Conservation (phyloP, 2,329 filamentous ascomycete genomes). For the Fusarium nurragi region DNA sequence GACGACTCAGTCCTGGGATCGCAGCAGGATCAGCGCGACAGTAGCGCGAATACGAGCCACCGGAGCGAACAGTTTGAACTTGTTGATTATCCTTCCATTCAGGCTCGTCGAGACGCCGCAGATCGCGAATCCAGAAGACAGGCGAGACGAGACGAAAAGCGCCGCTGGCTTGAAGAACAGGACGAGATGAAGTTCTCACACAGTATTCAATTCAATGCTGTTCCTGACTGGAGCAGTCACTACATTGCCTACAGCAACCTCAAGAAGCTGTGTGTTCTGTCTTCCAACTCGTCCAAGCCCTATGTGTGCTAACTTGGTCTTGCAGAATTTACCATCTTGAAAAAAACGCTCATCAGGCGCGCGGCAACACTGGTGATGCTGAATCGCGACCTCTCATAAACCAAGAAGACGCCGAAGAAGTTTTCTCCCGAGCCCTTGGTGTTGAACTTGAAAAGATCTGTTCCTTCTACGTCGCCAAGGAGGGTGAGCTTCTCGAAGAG, state of each 20-base stretch:
- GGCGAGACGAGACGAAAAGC: conserved; percentile 68
- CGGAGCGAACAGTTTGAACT: conserved; percentile 53
- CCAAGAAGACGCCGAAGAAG: conserved; percentile 77
- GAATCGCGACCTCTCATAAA: conserved; percentile 87
- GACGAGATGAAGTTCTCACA: conserved; percentile 99
- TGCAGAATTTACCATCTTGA: conserved; percentile 95
- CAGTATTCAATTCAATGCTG: conserved; percentile 98
- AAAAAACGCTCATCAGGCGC: conserved; percentile 76
- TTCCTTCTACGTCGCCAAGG: conserved; percentile 89
- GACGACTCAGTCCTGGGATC: conserved; percentile 14
- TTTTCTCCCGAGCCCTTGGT: conserved; percentile 84
- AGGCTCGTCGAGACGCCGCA: conserved; percentile 43
- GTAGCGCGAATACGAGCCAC: conserved; percentile 4
- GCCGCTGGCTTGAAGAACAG: conserved; percentile 73
- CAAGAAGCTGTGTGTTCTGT: conserved; percentile 85
- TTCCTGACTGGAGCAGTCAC: conserved; percentile 98
- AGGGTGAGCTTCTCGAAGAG: conserved; percentile 85
- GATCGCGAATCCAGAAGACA: conserved; percentile 49
- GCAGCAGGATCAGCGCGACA: conserved; percentile 11
- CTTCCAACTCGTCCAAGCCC: neutral
- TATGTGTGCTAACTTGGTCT: conserved; percentile 11
- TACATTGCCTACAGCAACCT: conserved; percentile 99
- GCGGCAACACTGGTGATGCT: conserved; percentile 66
- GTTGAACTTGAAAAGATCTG: conserved; percentile 93
- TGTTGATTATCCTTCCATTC: conserved; percentile 50